Evolutionary conservation across 495 filamentous ascomycete genomes (phyloP).

Genomic region (Penicillium maclennaniae): DNA sequence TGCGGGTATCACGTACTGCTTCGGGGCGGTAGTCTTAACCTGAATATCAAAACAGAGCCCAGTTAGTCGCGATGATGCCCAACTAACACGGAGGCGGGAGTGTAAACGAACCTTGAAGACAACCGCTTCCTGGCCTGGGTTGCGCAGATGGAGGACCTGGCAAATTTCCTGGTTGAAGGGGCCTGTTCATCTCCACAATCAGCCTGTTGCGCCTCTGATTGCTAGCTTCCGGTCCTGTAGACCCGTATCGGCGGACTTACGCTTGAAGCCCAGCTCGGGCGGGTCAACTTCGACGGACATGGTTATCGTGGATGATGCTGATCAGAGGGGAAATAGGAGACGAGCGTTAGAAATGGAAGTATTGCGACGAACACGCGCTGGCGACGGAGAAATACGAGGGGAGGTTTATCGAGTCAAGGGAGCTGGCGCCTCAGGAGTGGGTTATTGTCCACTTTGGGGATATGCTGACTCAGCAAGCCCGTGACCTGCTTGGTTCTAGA

Average conservation of each 20-base stretch:
- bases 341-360: conserved; percentile 6
- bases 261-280: conserved; percentile 84
- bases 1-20: conserved; percentile 68
- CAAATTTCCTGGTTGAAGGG: conserved; percentile 91
- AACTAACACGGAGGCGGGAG: conserved; percentile 7
- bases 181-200: conserved; percentile 49
- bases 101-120: conserved; percentile 81
- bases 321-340: background rate
- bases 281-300: conserved; percentile 97
- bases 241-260: conserved; percentile 49
- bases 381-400: conserved; percentile 11
- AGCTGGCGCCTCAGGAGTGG: conserved; percentile 26
- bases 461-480: conserved; percentile 27
- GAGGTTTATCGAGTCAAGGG: conserved; percentile 19
- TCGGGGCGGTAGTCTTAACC: conserved; percentile 99
- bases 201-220: conserved; percentile 13
- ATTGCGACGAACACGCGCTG: conserved; percentile 16
- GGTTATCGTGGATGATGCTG: conserved; percentile 25
- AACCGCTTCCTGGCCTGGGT: conserved; percentile 71
- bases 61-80: conserved; percentile 19
- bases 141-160: conserved; percentile 75
- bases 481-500: conserved; percentile 20
- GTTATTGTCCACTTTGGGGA: conserved; percentile 22
- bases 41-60: conserved; percentile 29
- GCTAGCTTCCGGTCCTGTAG: background rate